A percentile compares a stretch with the other conserved stretches of the same genome.
Conservation (phyloP, 331 rosid genomes). For the Quercus tomentella region DNA sequence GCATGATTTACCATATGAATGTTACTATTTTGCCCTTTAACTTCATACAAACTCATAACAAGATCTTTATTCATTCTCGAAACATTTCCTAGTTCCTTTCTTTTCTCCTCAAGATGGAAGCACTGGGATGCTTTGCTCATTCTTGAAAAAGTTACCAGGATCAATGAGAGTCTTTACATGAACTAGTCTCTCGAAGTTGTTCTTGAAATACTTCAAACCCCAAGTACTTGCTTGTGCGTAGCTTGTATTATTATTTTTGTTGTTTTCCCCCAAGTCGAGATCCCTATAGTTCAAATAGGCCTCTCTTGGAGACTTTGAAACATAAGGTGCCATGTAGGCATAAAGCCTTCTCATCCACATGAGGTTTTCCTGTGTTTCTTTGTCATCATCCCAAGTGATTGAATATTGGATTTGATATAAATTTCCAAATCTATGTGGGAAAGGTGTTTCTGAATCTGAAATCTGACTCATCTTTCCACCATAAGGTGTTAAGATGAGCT, state of each 20-base stretch:
- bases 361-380: background rate
- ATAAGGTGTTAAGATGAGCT: background rate
- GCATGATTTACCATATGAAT: too few relatives aligned
- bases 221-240: background rate
- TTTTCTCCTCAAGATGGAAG: background rate
- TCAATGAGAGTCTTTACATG: background rate
- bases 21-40: too few relatives aligned
- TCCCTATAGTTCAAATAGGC: constrained; percentile 3
- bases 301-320: background rate
- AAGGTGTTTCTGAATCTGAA: background rate
- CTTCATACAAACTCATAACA: too few relatives aligned
- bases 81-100: too few relatives aligned
- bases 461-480: constrained; percentile 3
- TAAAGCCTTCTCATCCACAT: background rate
- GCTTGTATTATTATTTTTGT: background rate
- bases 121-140: constrained; percentile 12
- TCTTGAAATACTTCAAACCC: constrained; percentile 7
- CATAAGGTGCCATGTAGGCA: constrained; percentile 4
- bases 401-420: background rate
- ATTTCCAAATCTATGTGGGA: background rate
- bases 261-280: background rate
- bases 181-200: constrained; percentile 5
- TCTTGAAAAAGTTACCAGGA: background rate
- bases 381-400: background rate
- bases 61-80: too few relatives aligned